Conservation (phyloP, 2,329 filamentous ascomycete species). For the Aspergillus sergii region DNA sequence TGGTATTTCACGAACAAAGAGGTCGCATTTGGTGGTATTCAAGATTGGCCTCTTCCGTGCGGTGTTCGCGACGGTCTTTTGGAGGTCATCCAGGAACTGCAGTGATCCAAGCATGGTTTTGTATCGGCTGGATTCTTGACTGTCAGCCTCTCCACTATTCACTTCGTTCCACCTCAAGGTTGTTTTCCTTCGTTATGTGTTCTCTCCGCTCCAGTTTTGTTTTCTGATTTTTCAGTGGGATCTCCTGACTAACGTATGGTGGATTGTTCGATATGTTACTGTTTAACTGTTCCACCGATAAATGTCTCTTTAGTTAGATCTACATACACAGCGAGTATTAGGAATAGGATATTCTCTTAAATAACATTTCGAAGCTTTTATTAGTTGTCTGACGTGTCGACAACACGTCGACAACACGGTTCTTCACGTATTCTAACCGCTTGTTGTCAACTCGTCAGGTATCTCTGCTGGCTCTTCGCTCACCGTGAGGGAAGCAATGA, state of each 20-base stretch:
- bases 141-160: not conserved
- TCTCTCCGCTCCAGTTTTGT: not conserved
- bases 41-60: not conserved
- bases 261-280: not conserved
- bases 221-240: not conserved
- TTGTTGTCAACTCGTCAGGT: too few species aligned
- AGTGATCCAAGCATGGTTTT: not conserved
- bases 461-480: too few species aligned
- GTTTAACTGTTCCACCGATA: not conserved
- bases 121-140: not conserved
- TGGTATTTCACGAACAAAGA: not conserved
- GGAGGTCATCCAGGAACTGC: not conserved
- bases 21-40: not conserved
- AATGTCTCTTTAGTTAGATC: not conserved
- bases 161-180: not conserved
- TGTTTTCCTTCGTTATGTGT: not conserved
- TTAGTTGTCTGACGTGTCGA: too few species aligned
- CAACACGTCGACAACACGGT: not conserved
- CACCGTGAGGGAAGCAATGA: too few species aligned
- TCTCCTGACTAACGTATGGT: not conserved
- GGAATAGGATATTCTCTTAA: not conserved
- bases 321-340: not conserved
- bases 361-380: too few species aligned
- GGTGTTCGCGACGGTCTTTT: not conserved
- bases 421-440: not conserved